Conservation (phyloP, 768 basidiomycete species). For the Boletellus sp. region DNA sequence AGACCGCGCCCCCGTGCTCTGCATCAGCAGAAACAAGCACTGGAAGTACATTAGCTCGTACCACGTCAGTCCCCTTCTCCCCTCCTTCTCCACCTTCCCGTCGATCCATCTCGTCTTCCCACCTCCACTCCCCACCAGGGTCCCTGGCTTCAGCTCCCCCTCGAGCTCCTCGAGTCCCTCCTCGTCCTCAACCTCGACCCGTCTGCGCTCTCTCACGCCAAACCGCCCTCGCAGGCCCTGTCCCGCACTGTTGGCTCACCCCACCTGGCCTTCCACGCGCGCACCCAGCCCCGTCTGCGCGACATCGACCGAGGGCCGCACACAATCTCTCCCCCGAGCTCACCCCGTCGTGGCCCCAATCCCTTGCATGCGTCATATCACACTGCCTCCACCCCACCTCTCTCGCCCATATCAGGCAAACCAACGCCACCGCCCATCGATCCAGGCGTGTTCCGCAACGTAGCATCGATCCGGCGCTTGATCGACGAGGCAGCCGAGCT, state of each 20-base stretch:
- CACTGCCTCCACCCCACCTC: constrained; percentile 39
- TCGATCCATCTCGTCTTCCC: background rate
- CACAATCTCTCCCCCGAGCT: constrained; percentile 39
- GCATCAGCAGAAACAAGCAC: constrained; percentile 91
- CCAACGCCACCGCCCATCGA: constrained; percentile 84
- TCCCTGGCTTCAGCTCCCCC: constrained; percentile 86
- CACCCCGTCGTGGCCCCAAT: constrained; percentile 36
- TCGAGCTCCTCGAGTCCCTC: constrained; percentile 81
- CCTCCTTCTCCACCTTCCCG: background rate
- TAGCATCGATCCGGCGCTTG: constrained; percentile 69
- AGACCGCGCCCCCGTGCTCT: constrained; percentile 61
- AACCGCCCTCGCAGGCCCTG: constrained; percentile 38
- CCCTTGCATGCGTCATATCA: constrained; percentile 29
- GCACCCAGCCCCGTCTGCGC: constrained; percentile 23
- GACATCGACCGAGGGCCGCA: constrained; percentile 44
- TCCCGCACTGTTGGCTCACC: constrained; percentile 7
- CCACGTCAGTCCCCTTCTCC: constrained; percentile 53
- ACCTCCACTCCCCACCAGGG: constrained; percentile 46
- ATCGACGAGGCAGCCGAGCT: constrained; percentile 90
- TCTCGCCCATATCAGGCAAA: constrained; percentile 56
- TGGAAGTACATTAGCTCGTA: constrained; percentile 93
- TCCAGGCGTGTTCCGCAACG: constrained; percentile 79
- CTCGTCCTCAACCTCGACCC: constrained; percentile 77
- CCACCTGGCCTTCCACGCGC: constrained; percentile 21
- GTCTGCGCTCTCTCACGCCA: constrained; percentile 50